Conservation (phyloP, 1,284 basidiomycete genomes). For the Boletellus deceptivus region DNA sequence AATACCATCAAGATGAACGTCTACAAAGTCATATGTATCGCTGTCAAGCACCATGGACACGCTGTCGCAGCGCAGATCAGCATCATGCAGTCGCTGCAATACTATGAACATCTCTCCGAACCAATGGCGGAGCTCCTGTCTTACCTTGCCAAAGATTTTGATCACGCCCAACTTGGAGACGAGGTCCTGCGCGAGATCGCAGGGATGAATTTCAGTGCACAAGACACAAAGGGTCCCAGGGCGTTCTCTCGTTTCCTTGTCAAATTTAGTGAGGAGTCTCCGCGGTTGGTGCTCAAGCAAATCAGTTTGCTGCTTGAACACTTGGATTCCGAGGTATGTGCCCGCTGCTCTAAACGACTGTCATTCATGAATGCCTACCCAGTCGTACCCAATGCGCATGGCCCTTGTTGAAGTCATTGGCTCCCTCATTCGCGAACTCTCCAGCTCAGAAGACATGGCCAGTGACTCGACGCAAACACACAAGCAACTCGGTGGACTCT, state of each 20-base stretch:
- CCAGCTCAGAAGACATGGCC: conserved; percentile 47
- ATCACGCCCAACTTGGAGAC: conserved; percentile 86
- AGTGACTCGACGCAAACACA: conserved; percentile 60
- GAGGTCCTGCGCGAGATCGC: conserved; percentile 88
- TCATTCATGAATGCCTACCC: not conserved
- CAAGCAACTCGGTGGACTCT: conserved; percentile 84
- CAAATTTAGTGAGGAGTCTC: conserved; percentile 79
- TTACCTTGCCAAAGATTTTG: conserved; percentile 82
- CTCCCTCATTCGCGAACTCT: conserved; percentile 75
- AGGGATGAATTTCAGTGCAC: conserved; percentile 70
- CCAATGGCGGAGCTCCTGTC: conserved; percentile 90
- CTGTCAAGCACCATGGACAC: conserved; percentile 91
- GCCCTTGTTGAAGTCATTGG: conserved; percentile 88
- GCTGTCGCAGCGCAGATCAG: conserved; percentile 82
- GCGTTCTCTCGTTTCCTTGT: conserved; percentile 87
- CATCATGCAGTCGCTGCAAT: conserved; percentile 91
- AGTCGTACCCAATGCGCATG: conserved; percentile 96
- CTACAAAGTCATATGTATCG: conserved; percentile 88
- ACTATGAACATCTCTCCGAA: conserved; percentile 93
- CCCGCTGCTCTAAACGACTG: not conserved
- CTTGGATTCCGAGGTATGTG: conserved; percentile 84
- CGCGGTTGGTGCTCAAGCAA: conserved; percentile 87
- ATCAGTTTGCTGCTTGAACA: conserved; percentile 83
- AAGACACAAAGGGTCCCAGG: conserved; percentile 87
- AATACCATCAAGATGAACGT: conserved; percentile 70